Evolutionary conservation across 495 filamentous ascomycete genomes (phyloP).

Genomic region (Podospora anserina): DNA sequence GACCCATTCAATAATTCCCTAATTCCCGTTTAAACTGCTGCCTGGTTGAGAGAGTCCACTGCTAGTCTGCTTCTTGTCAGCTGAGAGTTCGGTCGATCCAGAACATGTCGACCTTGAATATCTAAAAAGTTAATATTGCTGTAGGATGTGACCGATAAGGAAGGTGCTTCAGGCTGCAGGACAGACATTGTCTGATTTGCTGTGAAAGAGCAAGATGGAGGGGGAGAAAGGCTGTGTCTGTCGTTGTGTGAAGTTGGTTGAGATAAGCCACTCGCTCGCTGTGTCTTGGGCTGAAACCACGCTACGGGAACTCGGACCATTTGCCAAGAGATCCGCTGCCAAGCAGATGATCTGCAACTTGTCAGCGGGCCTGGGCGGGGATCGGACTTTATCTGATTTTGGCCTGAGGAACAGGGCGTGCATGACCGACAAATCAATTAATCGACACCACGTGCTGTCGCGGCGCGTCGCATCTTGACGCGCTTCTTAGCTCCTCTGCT

Average conservation of each 20-base stretch:
- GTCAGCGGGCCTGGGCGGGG: neutral
- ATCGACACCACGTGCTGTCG: neutral
- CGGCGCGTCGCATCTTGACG: neutral
- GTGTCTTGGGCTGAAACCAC: slow-evolving; percentile 3
- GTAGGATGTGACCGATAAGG: neutral
- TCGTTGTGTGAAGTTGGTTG: neutral
- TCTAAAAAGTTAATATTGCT: neutral
- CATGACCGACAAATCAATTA: neutral
- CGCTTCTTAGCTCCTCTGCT: neutral
- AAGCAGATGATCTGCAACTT: neutral
- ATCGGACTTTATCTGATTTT: neutral
- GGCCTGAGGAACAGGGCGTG: neutral
- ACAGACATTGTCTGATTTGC: neutral
- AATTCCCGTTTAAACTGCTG: slow-evolving; percentile 1
- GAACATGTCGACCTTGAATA: neutral
- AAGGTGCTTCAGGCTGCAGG: neutral
- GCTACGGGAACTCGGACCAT: neutral
- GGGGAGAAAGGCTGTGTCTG: neutral
- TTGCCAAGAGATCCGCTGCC: neutral
- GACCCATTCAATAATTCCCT: neutral
- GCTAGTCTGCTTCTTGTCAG: neutral
- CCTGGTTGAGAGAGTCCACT: neutral
- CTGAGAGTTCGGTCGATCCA: neutral
- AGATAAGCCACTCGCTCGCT: neutral
- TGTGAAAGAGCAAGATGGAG: neutral